Conservation (phyloP, 345 rosid genomes). For the Nasturtium officinale region DNA sequence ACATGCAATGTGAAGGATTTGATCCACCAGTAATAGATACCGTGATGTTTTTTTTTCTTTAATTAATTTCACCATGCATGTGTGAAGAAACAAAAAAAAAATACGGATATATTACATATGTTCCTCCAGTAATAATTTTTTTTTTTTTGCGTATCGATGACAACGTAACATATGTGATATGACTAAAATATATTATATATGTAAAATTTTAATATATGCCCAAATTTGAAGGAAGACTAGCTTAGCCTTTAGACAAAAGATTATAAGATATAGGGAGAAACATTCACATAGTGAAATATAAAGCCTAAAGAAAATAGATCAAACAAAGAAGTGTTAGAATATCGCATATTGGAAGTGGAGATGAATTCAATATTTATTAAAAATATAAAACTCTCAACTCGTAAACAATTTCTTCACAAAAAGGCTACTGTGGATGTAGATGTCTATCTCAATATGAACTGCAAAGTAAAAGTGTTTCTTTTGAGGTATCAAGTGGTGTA, state of each 20-base stretch:
- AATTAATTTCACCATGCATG: neutral
- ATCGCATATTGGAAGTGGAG: neutral
- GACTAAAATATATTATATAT: too few species aligned
- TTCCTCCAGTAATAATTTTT: too few species aligned
- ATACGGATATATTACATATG: too few species aligned
- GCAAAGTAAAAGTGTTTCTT: neutral
- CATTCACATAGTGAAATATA: neutral
- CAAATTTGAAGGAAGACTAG: neutral
- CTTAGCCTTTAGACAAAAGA: neutral
- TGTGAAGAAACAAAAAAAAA: too few species aligned
- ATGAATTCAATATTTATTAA: neutral
- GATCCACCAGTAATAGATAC: slow-evolving; percentile 1
- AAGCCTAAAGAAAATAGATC: neutral
- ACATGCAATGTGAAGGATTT: slow-evolving; percentile 13
- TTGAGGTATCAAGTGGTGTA: neutral
- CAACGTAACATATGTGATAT: neutral
- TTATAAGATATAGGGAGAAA: neutral
- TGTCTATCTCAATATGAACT: neutral
- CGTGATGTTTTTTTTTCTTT: slow-evolving; percentile 1
- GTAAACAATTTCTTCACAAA: neutral
- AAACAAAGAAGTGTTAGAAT: neutral
- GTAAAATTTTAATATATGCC: too few species aligned
- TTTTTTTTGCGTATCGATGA: neutral
- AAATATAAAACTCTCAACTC: neutral
- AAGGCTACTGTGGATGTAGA: neutral